Evolutionary conservation across 2,329 filamentous ascomycete species (phyloP).

Genomic region (Penicillium sclerotigenum): DNA sequence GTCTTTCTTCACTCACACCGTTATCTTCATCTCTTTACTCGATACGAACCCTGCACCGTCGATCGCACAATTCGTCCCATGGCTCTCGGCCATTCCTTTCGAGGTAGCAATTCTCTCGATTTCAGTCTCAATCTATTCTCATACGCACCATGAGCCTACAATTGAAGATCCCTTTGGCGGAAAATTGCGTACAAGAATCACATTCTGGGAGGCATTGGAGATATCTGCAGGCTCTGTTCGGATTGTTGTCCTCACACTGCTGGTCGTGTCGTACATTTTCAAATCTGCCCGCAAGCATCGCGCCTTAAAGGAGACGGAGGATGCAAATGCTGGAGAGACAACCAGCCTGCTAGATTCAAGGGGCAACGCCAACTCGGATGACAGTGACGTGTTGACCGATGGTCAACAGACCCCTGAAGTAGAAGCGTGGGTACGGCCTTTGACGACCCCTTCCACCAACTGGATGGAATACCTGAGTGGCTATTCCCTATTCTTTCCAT

Average conservation of each 20-base stretch:
- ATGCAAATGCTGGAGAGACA: neutral
- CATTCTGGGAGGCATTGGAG: neutral
- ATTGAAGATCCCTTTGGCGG: slow-evolving; percentile 49
- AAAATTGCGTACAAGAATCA: slow-evolving; percentile 32
- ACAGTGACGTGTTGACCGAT: neutral
- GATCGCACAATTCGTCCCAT: slow-evolving; percentile 73
- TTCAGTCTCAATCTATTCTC: slow-evolving; percentile 66
- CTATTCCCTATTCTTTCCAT: slow-evolving; percentile 74
- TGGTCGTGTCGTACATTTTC: slow-evolving; percentile 59
- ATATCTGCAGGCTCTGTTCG: slow-evolving; percentile 60
- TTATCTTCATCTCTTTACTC: slow-evolving; percentile 80
- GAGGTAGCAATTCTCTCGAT: slow-evolving; percentile 70
- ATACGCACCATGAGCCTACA: slow-evolving; percentile 61
- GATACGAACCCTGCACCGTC: slow-evolving; percentile 80
- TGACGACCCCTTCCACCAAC: slow-evolving; percentile 76
- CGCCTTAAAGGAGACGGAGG: neutral
- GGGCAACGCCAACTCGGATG: neutral
- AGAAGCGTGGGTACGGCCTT: slow-evolving; percentile 78
- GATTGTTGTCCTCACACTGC: slow-evolving; percentile 60
- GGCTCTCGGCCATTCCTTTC: slow-evolving; percentile 68
- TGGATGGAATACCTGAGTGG: slow-evolving; percentile 92
- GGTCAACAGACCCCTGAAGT: neutral
- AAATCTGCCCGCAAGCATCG: slow-evolving; percentile 21
- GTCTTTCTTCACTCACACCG: slow-evolving; percentile 79
- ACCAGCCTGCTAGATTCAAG: neutral